Conservation (phyloP, 192 early-diverging fungal species). For the Backusella liffmaniae region DNA sequence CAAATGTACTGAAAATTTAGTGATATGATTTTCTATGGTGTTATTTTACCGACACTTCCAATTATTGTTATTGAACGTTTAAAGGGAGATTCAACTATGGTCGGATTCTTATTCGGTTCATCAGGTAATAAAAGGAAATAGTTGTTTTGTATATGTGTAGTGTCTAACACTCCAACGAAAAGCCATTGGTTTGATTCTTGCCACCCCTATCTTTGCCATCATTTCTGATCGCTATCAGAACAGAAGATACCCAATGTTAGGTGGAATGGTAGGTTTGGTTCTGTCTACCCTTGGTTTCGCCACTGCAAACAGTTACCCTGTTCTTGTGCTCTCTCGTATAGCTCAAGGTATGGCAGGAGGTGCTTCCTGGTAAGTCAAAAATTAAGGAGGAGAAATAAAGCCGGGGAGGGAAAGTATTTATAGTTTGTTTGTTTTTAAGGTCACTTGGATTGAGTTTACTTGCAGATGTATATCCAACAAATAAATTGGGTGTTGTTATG, state of each 20-base stretch:
- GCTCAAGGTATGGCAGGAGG: slow-evolving; percentile 74
- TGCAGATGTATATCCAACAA: slow-evolving; percentile 64
- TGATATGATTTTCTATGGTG: slow-evolving; percentile 68
- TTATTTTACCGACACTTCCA: slow-evolving; percentile 70
- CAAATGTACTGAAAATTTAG: slow-evolving; percentile 7
- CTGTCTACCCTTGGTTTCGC: slow-evolving; percentile 66
- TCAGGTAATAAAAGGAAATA: slow-evolving; percentile 49
- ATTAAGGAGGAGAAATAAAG: not conserved
- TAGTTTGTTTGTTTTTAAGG: slow-evolving; percentile 26
- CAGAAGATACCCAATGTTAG: slow-evolving; percentile 72
- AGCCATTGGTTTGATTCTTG: slow-evolving; percentile 62
- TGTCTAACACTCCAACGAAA: not conserved
- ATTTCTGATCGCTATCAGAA: slow-evolving; percentile 71
- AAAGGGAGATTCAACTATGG: slow-evolving; percentile 51
- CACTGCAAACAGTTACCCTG: slow-evolving; percentile 58
- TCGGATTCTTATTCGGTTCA: slow-evolving; percentile 71
- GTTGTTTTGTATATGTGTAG: not conserved
- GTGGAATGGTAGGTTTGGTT: slow-evolving; percentile 64
- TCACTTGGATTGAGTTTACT: slow-evolving; percentile 71
- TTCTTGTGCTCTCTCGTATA: slow-evolving; percentile 68
- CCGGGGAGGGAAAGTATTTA: not conserved
- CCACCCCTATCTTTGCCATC: slow-evolving; percentile 64
- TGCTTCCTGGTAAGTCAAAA: slow-evolving; percentile 55
- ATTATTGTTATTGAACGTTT: slow-evolving; percentile 62
- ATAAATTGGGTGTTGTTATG: slow-evolving; percentile 66